Conservation (phyloP, 2,329 filamentous ascomycete genomes). For the Tolypocladium tundrense region DNA sequence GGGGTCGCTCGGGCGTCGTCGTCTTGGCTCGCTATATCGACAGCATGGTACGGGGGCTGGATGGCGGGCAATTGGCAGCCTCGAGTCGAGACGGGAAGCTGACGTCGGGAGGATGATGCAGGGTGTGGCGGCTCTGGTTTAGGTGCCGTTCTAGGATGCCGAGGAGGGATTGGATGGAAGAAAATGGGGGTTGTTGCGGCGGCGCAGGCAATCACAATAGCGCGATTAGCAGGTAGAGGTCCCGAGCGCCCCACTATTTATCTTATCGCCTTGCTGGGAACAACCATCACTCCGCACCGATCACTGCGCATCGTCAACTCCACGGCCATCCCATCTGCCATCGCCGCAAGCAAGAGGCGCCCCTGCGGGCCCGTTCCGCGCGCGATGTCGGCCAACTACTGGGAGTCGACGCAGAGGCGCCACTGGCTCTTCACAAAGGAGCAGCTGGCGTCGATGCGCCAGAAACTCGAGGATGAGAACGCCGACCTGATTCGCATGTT, state of each 20-base stretch:
- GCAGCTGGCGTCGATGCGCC: slow-evolving; percentile 64
- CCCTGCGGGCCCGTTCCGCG: slow-evolving; percentile 2
- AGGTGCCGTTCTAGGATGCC: background rate
- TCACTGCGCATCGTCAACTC: background rate
- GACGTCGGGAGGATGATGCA: background rate
- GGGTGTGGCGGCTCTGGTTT: slow-evolving; percentile 1
- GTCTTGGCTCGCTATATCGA: background rate
- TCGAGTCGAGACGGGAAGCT: background rate
- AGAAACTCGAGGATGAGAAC: slow-evolving; percentile 68
- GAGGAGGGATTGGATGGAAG: background rate
- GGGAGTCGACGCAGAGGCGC: slow-evolving; percentile 84
- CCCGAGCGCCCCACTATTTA: background rate
- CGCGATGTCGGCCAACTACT: slow-evolving; percentile 87
- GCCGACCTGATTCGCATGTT: slow-evolving; percentile 65
- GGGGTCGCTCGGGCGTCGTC: slow-evolving; percentile 6
- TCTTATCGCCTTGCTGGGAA: slow-evolving; percentile 2
- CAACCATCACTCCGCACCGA: background rate
- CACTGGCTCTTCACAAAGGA: slow-evolving; percentile 87
- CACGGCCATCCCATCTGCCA: background rate
- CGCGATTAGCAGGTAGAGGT: slow-evolving; percentile 1
- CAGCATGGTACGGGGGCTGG: background rate
- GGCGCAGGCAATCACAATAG: slow-evolving; percentile 3
- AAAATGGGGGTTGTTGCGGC: background rate
- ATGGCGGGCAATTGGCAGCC: background rate
- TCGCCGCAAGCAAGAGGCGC: background rate